These are phyloP conservation scores for Ophiostoma montium DNA, from an alignment of 2,329 filamentous ascomycete genomes.

Conservation along the genomic window DNA sequence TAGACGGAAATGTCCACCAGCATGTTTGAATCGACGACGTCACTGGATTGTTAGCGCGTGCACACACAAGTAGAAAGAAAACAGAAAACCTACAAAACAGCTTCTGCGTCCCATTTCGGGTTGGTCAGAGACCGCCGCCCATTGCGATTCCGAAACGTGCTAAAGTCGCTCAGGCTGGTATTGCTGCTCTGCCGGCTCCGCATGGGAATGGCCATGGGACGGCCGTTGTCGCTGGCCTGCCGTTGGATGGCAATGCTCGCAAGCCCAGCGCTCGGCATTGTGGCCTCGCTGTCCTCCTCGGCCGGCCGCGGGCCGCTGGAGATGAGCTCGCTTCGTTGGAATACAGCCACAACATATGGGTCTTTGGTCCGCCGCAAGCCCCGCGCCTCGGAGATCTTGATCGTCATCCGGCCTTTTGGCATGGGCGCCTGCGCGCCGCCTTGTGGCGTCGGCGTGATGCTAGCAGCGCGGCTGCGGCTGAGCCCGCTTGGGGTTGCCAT, in stretches of 20 bases:
- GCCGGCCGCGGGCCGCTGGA: conserved; percentile 64
- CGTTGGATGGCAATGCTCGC: conserved; percentile 42
- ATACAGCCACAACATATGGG: conserved; percentile 92
- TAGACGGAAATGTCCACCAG: conserved; percentile 90
- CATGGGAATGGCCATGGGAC: conserved; percentile 92
- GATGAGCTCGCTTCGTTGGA: conserved; percentile 92
- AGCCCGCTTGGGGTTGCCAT: conserved; percentile 13
- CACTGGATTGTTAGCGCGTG: conserved; percentile 36
- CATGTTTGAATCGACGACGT: conserved; percentile 84
- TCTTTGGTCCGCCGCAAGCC: conserved; percentile 70
- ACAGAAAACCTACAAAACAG: conserved; percentile 64
- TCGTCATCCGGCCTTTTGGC: conserved; percentile 74
- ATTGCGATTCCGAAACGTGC: conserved; percentile 44
- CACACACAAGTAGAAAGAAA: background rate
- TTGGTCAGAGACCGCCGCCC: conserved; percentile 52
- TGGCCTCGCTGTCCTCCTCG: conserved; percentile 43
- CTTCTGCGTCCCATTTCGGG: conserved; percentile 91
- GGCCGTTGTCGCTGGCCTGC: conserved; percentile 67
- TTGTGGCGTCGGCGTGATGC: conserved; percentile 33
- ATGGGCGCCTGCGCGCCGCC: conserved; percentile 52
- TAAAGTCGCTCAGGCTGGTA: conserved; percentile 63
- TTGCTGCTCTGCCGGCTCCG: conserved; percentile 92
- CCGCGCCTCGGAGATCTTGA: conserved; percentile 77
- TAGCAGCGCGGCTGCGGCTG: conserved; percentile 33
- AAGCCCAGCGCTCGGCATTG: conserved; percentile 27